These are phyloP conservation scores for Sphagnum contortum DNA, from an alignment of 225 moss, liverwort and hornwort genomes.

Conservation along the genomic window DNA sequence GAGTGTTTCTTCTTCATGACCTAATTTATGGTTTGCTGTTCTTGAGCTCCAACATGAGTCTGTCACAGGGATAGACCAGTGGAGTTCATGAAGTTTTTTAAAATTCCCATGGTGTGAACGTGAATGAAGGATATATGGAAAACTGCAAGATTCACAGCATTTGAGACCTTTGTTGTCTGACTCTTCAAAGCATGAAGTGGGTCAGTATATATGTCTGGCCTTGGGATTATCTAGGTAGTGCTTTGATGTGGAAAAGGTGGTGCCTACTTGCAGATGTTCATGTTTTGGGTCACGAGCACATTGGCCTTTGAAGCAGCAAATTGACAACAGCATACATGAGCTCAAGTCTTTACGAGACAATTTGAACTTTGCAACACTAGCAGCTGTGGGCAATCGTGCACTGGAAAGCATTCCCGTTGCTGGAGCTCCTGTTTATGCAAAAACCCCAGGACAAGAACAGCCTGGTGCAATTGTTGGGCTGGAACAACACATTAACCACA, in stretches of 20 bases:
- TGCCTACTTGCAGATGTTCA: conserved; percentile 23
- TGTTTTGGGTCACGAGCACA: conserved; percentile 35
- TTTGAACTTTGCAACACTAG: conserved; percentile 75
- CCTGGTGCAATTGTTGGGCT: conserved; percentile 51
- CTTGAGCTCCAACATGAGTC: no score
- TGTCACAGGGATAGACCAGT: no score
- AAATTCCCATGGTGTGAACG: no score
- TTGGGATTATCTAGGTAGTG: no score
- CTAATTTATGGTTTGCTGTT: no score
- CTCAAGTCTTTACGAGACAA: conserved; percentile 83
- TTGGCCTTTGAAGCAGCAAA: conserved; percentile 59
- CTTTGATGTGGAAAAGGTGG: no score
- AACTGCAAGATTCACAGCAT: no score
- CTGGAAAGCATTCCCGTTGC: conserved; percentile 27
- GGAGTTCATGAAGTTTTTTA: no score
- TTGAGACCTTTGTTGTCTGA: no score
- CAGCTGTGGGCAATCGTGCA: conserved; percentile 84
- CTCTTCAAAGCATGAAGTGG: no score
- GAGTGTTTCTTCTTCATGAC: neutral
- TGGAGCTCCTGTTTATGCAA: conserved; percentile 15
- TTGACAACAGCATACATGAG: conserved; percentile 68
- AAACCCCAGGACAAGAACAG: conserved; percentile 42
- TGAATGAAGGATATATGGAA: no score
- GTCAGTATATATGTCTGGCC: no score
- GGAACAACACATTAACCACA: conserved; percentile 66